These are phyloP conservation scores for Botrytis byssoidea DNA, from an alignment of 2,329 filamentous ascomycete species.

Conservation along the genomic window DNA sequence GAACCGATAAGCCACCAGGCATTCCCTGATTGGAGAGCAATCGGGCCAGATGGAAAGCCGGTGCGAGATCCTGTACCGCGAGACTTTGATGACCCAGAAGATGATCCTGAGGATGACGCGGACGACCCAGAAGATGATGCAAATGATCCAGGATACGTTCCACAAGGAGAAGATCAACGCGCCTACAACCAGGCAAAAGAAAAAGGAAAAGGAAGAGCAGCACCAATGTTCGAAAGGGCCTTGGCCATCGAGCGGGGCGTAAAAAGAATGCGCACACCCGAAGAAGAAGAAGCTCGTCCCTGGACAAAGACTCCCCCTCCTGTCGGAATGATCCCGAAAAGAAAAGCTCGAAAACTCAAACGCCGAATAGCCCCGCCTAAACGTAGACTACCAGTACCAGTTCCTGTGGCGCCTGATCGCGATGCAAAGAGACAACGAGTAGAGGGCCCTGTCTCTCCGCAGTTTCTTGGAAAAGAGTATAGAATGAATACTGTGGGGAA, in stretches of 20 bases:
- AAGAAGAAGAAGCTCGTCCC: neutral
- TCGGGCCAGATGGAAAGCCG: neutral
- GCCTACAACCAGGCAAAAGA: neutral
- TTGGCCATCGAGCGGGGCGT: neutral
- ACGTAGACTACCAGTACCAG: accelerated
- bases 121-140: no score
- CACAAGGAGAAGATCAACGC: neutral
- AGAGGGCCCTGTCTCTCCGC: neutral
- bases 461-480: neutral
- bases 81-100: neutral
- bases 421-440: neutral
- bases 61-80: accelerated
- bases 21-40: neutral
- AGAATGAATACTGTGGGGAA: neutral
- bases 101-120: neutral
- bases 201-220: neutral
- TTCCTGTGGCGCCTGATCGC: neutral
- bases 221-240: neutral
- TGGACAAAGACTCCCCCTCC: neutral
- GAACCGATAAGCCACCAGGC: neutral
- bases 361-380: no score
- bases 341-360: neutral
- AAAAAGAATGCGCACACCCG: neutral
- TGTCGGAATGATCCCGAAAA: no score
- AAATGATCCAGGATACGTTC: neutral